A percentile compares a stretch with the other conserved stretches of the same genome.
These are phyloP conservation scores for Pyricularia pennisetigena DNA, from an alignment of 2,329 filamentous ascomycete species.

Conservation along the genomic window DNA sequence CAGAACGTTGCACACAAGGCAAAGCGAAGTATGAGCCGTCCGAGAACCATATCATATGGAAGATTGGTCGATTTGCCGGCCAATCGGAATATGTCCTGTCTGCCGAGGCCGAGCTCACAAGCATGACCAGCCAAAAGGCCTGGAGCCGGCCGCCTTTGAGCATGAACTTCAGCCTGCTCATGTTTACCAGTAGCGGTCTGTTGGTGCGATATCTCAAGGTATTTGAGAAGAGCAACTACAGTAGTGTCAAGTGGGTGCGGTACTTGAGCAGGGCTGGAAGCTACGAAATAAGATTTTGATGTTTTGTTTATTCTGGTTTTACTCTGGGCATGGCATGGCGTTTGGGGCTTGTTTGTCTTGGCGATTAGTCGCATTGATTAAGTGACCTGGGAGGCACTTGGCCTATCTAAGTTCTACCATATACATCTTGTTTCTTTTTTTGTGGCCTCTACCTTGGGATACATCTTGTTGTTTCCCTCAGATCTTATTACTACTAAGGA, in stretches of 20 bases:
- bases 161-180: slow-evolving; percentile 85
- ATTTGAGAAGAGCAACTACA: slow-evolving; percentile 99
- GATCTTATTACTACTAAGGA: not conserved
- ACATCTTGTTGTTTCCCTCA: not conserved
- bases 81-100: slow-evolving; percentile 93
- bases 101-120: slow-evolving; percentile 85
- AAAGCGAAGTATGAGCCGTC: slow-evolving; percentile 98
- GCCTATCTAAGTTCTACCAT: not conserved
- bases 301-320: not conserved
- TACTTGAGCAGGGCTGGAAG: slow-evolving; percentile 98
- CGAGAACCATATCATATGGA: slow-evolving; percentile 98
- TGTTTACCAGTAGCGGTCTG: slow-evolving; percentile 95
- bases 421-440: not conserved
- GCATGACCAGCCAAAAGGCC: slow-evolving; percentile 96
- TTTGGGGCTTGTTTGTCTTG: not conserved
- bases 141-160: slow-evolving; percentile 92
- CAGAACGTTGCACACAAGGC: slow-evolving; percentile 85
- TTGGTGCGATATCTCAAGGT: slow-evolving; percentile 94
- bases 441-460: not conserved
- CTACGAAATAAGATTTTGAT: slow-evolving; percentile 77
- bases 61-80: slow-evolving; percentile 97
- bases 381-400: not conserved
- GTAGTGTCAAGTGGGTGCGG: slow-evolving; percentile 96
- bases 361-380: not conserved
- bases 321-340: slow-evolving; percentile 3